Evolutionary conservation across 192 early-diverging fungal genomes (phyloP), one percentile per base, ranked within the genome.

Genomic region (Coemansia sp.): DNA sequence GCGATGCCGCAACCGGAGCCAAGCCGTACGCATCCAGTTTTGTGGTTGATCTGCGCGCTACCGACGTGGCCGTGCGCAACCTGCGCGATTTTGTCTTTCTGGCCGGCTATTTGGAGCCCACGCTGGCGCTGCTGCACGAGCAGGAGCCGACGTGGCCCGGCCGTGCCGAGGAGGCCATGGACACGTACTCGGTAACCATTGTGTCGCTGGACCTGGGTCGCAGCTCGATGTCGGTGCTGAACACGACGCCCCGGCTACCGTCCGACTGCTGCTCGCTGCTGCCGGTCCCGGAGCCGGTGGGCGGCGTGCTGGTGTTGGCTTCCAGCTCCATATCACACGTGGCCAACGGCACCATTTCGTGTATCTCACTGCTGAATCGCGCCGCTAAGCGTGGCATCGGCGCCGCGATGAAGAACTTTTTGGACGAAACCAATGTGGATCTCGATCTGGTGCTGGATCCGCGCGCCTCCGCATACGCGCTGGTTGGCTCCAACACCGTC

Each of bases 61-160:
- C 82, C 23, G 84, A 85, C 38, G 58, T 66, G 29, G 67, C 63
- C 41, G 82, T 96, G 50, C 80, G 84, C 42, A 87, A 89, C 40
- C 82, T 99, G 0, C 84, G 89, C 32, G 95, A 99, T 50, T 86
- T 94, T 82, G 83, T 72, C 1, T 99, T 99, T 53, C 79, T 99
- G 27, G 66, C 88, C 46, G 95, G 90, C 25, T 99, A 91, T 45
- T 81, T 90, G 39, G 92, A 94, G 62, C 96, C 96, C 4, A 95
- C 93, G 7, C 79, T 99, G 23, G 94, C 91, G 0, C 89, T 99
- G 55, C 72, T 99, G 51, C 96, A 90, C 64, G 88, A 96, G 67
- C 75, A 90, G 15, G 67, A 80, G 36, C 85, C 87, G 34, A 90
- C 89, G 19, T 96, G 93, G 93, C 82, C 92, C 2, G 92, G 92